phyloP scores from a whole-genome alignment of 805 yeast genomes.

The Candida schatavii region DNA sequence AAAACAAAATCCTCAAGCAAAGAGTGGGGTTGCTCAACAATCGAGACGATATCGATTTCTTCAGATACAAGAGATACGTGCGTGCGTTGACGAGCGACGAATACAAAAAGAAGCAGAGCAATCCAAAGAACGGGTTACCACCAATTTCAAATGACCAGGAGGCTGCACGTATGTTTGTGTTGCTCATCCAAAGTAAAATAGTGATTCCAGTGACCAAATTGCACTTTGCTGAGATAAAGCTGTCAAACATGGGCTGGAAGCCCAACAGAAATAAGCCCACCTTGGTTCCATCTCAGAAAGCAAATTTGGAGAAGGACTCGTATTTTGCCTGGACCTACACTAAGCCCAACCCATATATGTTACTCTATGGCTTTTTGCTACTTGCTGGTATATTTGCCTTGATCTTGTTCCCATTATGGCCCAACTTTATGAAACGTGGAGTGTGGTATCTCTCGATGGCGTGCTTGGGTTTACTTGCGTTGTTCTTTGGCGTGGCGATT shows the following conservation, averaged over 20 bases:
- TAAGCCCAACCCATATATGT: conserved; percentile 64
- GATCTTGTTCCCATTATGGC: conserved; percentile 94
- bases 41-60: conserved; percentile 70
- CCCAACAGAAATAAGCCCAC: conserved; percentile 67
- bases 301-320: conserved; percentile 58
- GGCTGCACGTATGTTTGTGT: conserved; percentile 61
- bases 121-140: conserved; percentile 42
- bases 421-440: conserved; percentile 78
- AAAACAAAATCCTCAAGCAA: conserved; percentile 66
- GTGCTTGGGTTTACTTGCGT: conserved; percentile 66
- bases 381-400: conserved; percentile 61
- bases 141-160: conserved; percentile 47
- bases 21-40: conserved; percentile 77
- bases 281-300: conserved; percentile 52
- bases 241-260: conserved; percentile 48
- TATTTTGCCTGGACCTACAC: conserved; percentile 85
- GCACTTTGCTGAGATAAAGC: conserved; percentile 63
- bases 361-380: conserved; percentile 62
- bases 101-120: conserved; percentile 52
- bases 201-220: conserved; percentile 76
- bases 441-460: conserved; percentile 89
- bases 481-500: conserved; percentile 75
- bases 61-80: conserved; percentile 78
- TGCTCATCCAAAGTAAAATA: conserved; percentile 68
- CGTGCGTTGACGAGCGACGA: conserved; percentile 76